Conservation (phyloP, 225 moss, liverwort and hornwort species). For the Sphagnum tenellum region DNA sequence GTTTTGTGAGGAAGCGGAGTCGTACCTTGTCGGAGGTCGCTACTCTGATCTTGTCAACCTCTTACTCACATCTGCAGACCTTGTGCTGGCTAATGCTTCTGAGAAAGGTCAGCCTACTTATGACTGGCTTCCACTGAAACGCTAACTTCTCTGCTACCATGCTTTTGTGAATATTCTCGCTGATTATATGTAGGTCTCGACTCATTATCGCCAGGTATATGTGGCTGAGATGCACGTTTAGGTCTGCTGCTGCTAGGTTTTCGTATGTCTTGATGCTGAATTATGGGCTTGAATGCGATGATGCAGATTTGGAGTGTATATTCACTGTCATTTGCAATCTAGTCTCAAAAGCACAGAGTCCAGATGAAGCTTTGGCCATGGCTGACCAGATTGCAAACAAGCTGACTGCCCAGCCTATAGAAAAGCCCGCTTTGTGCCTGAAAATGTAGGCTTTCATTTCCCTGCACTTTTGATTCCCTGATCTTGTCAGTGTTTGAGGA, state of each 20-base stretch:
- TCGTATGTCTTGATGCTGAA: too few relatives aligned
- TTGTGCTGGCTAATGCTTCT: constrained; percentile 77
- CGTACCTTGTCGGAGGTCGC: constrained; percentile 45
- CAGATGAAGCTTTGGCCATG: constrained; percentile 96
- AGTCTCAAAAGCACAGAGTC: constrained; percentile 93
- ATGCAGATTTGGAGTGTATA: constrained; percentile 89
- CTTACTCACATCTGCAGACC: constrained; percentile 88
- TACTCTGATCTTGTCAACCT: constrained; percentile 79
- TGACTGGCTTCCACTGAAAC: too few relatives aligned
- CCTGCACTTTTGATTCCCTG: too few relatives aligned
- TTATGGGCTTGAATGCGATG: background rate
- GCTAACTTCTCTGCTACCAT: too few relatives aligned
- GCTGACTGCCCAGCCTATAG: constrained; percentile 71
- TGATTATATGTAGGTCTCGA: too few relatives aligned
- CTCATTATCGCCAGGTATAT: too few relatives aligned
- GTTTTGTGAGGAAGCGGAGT: constrained; percentile 71
- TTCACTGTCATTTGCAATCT: constrained; percentile 93
- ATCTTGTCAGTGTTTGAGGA: too few relatives aligned
- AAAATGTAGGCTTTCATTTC: constrained; percentile 47
- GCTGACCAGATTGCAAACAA: constrained; percentile 93
- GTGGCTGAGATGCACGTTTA: too few relatives aligned
- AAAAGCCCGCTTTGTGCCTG: constrained; percentile 75
- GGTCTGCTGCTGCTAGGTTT: too few relatives aligned
- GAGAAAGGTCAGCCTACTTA: constrained; percentile 59
- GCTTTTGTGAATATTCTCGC: too few relatives aligned